Conservation (phyloP, 192 early-diverging fungal species). For the Rhizophlyctis rosea region DNA sequence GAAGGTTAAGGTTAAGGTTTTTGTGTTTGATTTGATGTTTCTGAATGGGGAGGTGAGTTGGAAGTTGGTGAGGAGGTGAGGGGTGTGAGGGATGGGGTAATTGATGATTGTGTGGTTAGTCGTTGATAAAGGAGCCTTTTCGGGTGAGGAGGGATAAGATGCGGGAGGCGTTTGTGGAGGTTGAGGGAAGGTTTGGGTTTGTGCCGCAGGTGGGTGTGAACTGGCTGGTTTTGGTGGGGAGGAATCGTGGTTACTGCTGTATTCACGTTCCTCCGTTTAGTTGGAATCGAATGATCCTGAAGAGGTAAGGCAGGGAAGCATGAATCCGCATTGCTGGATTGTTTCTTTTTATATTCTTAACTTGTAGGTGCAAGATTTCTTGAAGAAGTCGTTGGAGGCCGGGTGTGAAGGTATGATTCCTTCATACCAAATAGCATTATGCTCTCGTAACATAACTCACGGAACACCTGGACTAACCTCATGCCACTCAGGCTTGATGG, state of each 20-base stretch:
- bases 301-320: conserved; percentile 10
- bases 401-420: conserved; percentile 8
- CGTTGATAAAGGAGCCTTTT: conserved; percentile 9
- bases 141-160: conserved; percentile 13
- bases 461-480: too few species aligned
- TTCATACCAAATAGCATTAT: neutral
- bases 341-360: neutral
- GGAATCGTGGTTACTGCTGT: too few species aligned
- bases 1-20: conserved; percentile 9
- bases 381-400: neutral
- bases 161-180: conserved; percentile 2
- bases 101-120: too few species aligned
- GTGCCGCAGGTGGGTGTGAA: conserved; percentile 15
- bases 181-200: conserved; percentile 17
- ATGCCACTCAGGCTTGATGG: conserved; percentile 19
- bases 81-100: too few species aligned
- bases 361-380: conserved; percentile 7
- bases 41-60: conserved; percentile 18
- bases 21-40: conserved; percentile 25
- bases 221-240: too few species aligned
- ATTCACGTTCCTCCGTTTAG: neutral
- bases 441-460: neutral
- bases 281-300: conserved; percentile 14
- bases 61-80: neutral
- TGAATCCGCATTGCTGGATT: too few species aligned